Evolutionary conservation across 176 grass and related monocot genomes (phyloP).

Genomic region (Triticum urartu): DNA sequence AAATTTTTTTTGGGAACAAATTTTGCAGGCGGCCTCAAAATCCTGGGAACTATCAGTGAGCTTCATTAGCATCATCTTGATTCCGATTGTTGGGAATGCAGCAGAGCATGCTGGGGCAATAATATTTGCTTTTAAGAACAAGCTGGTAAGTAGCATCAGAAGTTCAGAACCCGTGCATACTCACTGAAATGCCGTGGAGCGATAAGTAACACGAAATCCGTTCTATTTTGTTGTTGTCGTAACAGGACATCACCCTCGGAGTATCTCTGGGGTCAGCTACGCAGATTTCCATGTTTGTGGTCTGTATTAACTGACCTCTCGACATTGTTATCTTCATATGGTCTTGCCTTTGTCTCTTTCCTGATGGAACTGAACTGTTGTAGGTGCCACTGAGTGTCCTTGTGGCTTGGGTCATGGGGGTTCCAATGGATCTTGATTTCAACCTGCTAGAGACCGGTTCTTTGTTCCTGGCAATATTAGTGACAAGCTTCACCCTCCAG

Average conservation of each 20-base stretch:
- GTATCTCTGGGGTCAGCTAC: slow-evolving; percentile 75
- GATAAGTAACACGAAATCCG: too few species aligned
- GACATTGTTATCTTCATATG: slow-evolving; percentile 3
- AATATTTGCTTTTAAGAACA: slow-evolving; percentile 79
- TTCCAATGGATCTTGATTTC: slow-evolving; percentile 92
- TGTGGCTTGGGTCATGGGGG: slow-evolving; percentile 86
- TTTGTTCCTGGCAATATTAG: slow-evolving; percentile 72
- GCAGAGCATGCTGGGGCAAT: slow-evolving; percentile 79
- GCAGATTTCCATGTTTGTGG: slow-evolving; percentile 90
- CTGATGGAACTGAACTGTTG: slow-evolving; percentile 11
- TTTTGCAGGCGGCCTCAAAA: slow-evolving; percentile 54
- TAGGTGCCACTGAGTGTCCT: slow-evolving; percentile 70
- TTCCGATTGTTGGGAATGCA: slow-evolving; percentile 84
- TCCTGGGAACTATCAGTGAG: slow-evolving; percentile 76
- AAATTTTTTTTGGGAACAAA: not conserved
- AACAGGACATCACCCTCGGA: slow-evolving; percentile 75
- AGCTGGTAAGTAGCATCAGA: slow-evolving; percentile 45
- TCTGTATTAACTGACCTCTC: slow-evolving; percentile 36
- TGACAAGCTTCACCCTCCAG: slow-evolving; percentile 71
- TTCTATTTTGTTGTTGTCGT: not conserved
- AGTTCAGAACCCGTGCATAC: not conserved
- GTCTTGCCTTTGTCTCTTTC: not conserved
- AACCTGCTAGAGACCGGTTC: slow-evolving; percentile 72
- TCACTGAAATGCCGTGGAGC: not conserved
- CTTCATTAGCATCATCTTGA: slow-evolving; percentile 75